Base-by-base conservation (phyloP, 306 rosid species). In the Sechiopsis laciniata region DNA sequence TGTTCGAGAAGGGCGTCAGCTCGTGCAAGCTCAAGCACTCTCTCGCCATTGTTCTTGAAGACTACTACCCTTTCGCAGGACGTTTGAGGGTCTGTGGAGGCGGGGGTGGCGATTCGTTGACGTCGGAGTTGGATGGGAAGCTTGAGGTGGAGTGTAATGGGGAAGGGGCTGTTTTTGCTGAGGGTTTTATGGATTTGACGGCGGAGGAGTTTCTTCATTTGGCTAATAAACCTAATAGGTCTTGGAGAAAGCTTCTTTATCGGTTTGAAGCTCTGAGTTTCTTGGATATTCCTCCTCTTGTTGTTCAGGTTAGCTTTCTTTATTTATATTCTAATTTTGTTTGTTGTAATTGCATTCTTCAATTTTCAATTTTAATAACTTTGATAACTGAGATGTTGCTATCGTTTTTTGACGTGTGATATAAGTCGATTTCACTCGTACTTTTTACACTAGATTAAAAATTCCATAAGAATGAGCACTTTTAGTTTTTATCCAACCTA, bases 11-110 rank as follows among this genome's bases (percentile, higher is more conserved):
- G 76, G 73, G 80, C 6, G 79, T 90, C 67, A 67, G 76, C 86
- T 58, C 79, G 15, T 85, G 88, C 21, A 9, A 15, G 45, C 75
- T 94, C 56, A 94, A 86, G 54, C 65, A 46, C 20, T 88, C 97
- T 64, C 82, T 93, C 37, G 80, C 96, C 0, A 81, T 82, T 79
- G 86, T 82, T 76, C 83, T 94, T 0, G 95, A 88, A 14, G 79
- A 82, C 74, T 94, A 94, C 79, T 90, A 94, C 86, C 98, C 98
- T 10, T 72, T 90, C 29, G 95, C 96, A 32, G 98, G 98, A 10
- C 82, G 97, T 58, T 72, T 94, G 80, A 86, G 81, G 42, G 22
- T 20, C 63, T 55, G 74, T 21, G 45, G 60, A 45, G 21, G 46
- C 5, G 65, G 10, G 0, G 1, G 48, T 13, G 29, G 62, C 5